These are phyloP conservation scores for Quercus suber DNA, from an alignment of 306 rosid genomes.

Conservation along the genomic window DNA sequence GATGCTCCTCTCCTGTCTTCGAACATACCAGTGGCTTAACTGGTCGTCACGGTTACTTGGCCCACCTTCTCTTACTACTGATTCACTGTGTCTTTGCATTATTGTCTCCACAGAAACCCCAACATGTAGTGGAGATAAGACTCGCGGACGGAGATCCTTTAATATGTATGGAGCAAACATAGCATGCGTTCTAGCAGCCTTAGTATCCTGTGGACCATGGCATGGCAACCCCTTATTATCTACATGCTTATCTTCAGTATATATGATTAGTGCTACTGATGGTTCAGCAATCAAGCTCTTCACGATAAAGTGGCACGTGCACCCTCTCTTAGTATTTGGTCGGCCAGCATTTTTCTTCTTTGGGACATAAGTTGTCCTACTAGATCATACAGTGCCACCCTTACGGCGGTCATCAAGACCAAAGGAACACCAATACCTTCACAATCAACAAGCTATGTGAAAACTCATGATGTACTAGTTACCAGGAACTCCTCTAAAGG, in stretches of 20 bases:
- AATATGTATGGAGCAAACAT: conserved; percentile 94
- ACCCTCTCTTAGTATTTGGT: conserved; percentile 90
- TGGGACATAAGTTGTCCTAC: conserved; percentile 67
- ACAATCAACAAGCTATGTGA: conserved; percentile 18
- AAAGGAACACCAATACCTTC: conserved; percentile 97
- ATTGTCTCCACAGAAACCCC: conserved; percentile 96
- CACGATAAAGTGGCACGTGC: conserved; percentile 91
- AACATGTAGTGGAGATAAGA: conserved; percentile 68
- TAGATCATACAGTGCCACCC: conserved; percentile 80
- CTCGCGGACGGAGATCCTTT: conserved; percentile 82
- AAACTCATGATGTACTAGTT: conserved; percentile 12
- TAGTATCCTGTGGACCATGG: conserved; percentile 90
- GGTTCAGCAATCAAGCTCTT: conserved; percentile 88
- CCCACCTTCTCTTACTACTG: conserved; percentile 87
- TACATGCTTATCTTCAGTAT: conserved; percentile 77
- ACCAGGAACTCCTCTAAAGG: neutral
- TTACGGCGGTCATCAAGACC: conserved; percentile 93
- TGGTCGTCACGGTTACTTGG: conserved; percentile 92
- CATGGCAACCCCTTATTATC: conserved; percentile 86
- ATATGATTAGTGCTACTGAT: conserved; percentile 75
- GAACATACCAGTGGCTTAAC: conserved; percentile 78
- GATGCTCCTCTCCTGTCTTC: conserved; percentile 86
- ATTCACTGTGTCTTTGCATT: conserved; percentile 91
- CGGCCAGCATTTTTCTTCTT: conserved; percentile 87
- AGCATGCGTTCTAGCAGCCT: conserved; percentile 82